Base-by-base conservation (phyloP, 2,329 filamentous ascomycete genomes). In the Exophiala alcalophila region DNA sequence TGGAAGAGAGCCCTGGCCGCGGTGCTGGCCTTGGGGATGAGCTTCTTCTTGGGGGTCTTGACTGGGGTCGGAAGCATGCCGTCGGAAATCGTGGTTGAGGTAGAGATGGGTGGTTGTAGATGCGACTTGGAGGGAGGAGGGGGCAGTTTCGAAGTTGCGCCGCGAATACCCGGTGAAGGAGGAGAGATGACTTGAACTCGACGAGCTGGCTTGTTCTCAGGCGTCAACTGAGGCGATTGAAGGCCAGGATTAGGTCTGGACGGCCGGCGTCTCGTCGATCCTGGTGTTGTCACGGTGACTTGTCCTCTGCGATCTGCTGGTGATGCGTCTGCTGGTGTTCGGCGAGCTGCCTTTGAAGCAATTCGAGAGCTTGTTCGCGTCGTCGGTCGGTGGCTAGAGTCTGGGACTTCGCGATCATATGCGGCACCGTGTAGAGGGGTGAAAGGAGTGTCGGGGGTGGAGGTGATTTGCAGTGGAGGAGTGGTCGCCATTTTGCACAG, bases 31-130 rank as follows among this genome's bases (percentile, higher is more conserved):
- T 71, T 65, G 10, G 62, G 57, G 15, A 70, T 57, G 3, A 65
- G 58, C 51, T 74, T 76, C 64, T 79, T 80, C 56, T 69, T 69
- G 7, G 78, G 79, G 7, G 78, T 81, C 62, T 81, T 81, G 29
- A 72, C 71, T 12, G 79, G 79, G 15, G 79, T 82, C 2, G 76
- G 78, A 11, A 81, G 67, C 69, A 79, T 75, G 35, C 63, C 65
- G 37, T 58, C 57, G 29, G 63, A 58, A 40, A 61, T 62, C 21
- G 49, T 62, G 47, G 59, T 53, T 28, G 53, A 48, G 36, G 56
- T 52, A 49, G 49, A 57, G 46, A 41, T 44, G 39, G 36, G 42
- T 46, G 49, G 54, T 50, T 33, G 56, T 32, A 50, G 56, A 49
- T 42, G 53, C 18, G 30, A 46, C 47, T 46, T 52, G 50, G 50